Percentiles rank a stretch among this genome's conserved stretches.
Evolutionary conservation across 1,139 yeast species (phyloP).

Genomic region (Saccharomyces hybrid): DNA sequence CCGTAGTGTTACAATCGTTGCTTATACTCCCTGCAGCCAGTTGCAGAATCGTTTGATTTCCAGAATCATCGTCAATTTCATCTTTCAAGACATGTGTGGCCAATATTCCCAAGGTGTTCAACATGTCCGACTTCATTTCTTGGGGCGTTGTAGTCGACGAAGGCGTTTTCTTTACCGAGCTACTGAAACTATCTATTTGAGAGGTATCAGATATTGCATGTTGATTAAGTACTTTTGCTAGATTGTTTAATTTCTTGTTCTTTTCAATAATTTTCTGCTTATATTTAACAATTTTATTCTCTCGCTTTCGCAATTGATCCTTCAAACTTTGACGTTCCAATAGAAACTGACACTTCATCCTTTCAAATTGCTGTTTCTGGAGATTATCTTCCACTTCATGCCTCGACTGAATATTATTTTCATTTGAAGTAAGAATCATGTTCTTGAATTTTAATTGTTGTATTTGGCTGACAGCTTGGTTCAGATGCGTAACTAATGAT

Average conservation of each 20-base stretch:
- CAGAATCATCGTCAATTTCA: constrained; percentile 27
- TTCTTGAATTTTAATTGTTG: constrained; percentile 35
- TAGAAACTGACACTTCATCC: constrained; percentile 33
- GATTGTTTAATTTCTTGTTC: constrained; percentile 35
- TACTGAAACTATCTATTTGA: constrained; percentile 8
- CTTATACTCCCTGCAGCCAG: constrained; percentile 7
- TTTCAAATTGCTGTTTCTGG: constrained; percentile 42
- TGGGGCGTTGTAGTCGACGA: constrained; percentile 1
- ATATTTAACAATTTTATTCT: constrained; percentile 37
- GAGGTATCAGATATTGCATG: constrained; percentile 11
- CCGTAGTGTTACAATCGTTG: constrained; percentile 19
- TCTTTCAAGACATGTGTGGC: constrained; percentile 42
- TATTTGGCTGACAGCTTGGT: constrained; percentile 7
- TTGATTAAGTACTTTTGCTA: constrained; percentile 25
- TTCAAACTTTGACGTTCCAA: constrained; percentile 33
- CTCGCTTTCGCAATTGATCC: constrained; percentile 35
- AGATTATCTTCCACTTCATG: constrained; percentile 41
- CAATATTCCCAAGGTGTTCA: constrained; percentile 40
- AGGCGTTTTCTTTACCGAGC: constrained; percentile 3
- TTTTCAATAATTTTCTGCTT: constrained; percentile 36
- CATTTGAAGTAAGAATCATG: constrained; percentile 31
- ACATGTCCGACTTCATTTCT: constrained; percentile 29
- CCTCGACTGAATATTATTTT: constrained; percentile 34
- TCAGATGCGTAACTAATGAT: not conserved
- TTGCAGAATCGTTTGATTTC: constrained; percentile 20